Evolutionary conservation across 2,329 filamentous ascomycete genomes (phyloP), one percentile per base, ranked within the genome.

Genomic region (Paecilomyces sp.): DNA sequence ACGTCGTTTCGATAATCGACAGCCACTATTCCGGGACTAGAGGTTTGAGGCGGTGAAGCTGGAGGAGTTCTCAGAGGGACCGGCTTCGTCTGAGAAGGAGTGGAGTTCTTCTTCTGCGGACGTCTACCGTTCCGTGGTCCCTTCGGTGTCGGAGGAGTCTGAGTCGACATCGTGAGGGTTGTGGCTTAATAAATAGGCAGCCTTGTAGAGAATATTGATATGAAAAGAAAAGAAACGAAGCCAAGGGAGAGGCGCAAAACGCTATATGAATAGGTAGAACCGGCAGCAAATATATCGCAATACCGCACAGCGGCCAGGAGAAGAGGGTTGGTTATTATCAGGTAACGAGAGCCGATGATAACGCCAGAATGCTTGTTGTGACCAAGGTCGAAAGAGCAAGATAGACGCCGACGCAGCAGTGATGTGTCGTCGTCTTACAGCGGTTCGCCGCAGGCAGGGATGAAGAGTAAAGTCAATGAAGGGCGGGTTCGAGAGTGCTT

Each of bases 141-240:
- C 64, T 76, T 77, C 5, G 76, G 72, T 41, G 76, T 73, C 54
- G 70, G 67, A 66, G 75, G 72, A 59, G 71, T 67, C 68, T 74
- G 74, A 55, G 77, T 71, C 68, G 79, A 79, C 80, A 82, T 82
- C 63, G 63, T 66, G 68, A 71, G 66, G 53, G 63, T 71, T 70
- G 41, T 67, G 75, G 75, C 75, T 80, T 78, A 76, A 78, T 76
- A 80, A 79, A 81, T 81, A 80, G 70, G 73, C 76, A 79, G 76
- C 76, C 77, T 71, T 68, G 64, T 64, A 65, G 62, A 67, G 47
- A 57, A 41, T 58, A 63, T 62, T 61, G 58, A 61, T 59, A 68
- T 28, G 25, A 66, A 69, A 33, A 31, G 9, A 31, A 33, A 33
- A 8, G 63, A 66, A 64, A 67, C 64, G 67, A 62, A 70, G 15